Conservation (phyloP, 345 rosid species). For the Draba incana region DNA sequence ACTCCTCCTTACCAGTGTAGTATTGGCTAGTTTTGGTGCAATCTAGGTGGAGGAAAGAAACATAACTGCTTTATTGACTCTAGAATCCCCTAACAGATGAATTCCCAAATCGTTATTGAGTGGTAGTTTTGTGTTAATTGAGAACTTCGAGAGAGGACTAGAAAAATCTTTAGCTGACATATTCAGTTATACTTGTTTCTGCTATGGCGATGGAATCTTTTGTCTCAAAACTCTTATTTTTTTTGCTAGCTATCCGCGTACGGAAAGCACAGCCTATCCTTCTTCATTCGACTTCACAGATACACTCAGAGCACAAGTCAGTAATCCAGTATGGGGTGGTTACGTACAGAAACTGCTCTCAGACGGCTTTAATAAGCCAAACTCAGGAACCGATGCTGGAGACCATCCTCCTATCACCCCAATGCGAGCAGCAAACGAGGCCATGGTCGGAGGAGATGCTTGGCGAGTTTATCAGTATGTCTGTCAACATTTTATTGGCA, state of each 20-base stretch:
- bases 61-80: too few relatives aligned
- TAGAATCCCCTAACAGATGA: too few relatives aligned
- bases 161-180: background rate
- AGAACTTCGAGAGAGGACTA: conserved; percentile 6
- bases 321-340: conserved; percentile 62
- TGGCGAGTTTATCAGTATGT: conserved; percentile 93
- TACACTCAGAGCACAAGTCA: conserved; percentile 65
- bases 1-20: conserved; percentile 24
- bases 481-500: conserved; percentile 94
- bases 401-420: conserved; percentile 99
- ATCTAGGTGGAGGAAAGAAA: too few relatives aligned
- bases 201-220: conserved; percentile 11
- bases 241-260: conserved; percentile 78
- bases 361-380: conserved; percentile 72
- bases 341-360: conserved; percentile 59
- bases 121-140: conserved; percentile 3
- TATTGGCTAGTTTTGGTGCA: background rate
- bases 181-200: background rate
- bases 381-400: conserved; percentile 86
- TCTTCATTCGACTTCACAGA: conserved; percentile 86
- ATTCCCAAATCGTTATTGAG: background rate
- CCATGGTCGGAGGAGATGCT: conserved; percentile 73
- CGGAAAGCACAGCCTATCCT: conserved; percentile 97
- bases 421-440: conserved; percentile 75
- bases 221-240: conserved; percentile 20